These are phyloP conservation scores for Curvularia eragrostidis DNA, from an alignment of 2,329 filamentous ascomycete species.

Conservation along the genomic window DNA sequence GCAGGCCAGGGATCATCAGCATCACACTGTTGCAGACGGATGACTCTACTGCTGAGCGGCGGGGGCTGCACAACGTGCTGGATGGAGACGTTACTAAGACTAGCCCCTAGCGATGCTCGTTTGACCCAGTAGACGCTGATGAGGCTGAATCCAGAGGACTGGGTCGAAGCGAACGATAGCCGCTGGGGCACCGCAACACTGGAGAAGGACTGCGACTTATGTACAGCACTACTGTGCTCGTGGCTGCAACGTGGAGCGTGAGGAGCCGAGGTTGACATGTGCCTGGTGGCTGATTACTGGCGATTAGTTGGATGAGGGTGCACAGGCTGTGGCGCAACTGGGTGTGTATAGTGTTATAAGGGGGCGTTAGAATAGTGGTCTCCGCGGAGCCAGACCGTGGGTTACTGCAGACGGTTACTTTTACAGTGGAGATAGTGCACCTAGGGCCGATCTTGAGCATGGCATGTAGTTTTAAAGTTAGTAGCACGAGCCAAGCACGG, in stretches of 20 bases:
- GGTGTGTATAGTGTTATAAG: too few relatives aligned
- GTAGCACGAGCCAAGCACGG: neutral
- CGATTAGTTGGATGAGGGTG: constrained; percentile 6
- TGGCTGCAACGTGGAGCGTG: constrained; percentile 2
- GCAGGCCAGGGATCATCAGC: neutral
- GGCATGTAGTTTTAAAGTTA: neutral
- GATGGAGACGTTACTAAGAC: neutral
- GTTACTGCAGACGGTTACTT: constrained; percentile 1
- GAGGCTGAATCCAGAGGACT: constrained; percentile 7
- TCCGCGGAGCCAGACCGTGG: constrained; percentile 1
- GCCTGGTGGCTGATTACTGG: neutral
- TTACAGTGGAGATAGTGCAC: neutral
- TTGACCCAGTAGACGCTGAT: neutral
- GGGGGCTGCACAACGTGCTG: neutral
- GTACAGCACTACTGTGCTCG: neutral
- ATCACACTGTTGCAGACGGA: constrained; percentile 7
- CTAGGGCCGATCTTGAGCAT: constrained; percentile 2
- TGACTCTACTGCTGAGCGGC: neutral
- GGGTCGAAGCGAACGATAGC: constrained; percentile 7
- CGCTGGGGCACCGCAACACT: constrained; percentile 7
- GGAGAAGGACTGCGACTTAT: constrained; percentile 1
- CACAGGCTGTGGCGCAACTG: constrained; percentile 13
- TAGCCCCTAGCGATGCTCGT: neutral
- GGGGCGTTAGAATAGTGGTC: constrained; percentile 1
- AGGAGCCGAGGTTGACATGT: constrained; percentile 1